A percentile compares a stretch with the other conserved stretches of the same genome.
Conservation (phyloP, 1,284 basidiomycete species). For the Ustilago loliicola region DNA sequence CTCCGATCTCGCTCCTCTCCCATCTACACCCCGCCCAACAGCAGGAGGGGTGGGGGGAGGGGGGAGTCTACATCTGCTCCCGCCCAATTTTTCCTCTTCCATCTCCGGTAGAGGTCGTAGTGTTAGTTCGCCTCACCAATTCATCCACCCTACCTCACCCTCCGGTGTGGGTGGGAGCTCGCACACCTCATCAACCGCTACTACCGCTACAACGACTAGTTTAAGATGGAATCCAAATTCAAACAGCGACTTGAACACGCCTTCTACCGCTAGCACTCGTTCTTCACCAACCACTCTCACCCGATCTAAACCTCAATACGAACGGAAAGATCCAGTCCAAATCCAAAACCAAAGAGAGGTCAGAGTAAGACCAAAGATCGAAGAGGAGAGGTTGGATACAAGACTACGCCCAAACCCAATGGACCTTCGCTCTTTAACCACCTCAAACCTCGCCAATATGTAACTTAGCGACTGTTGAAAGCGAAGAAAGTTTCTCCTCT, state of each 20-base stretch:
- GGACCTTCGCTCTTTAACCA: conserved; percentile 21
- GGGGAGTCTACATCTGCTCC: not conserved
- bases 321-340: too few species aligned
- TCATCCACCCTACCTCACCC: not conserved
- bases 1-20: not conserved
- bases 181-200: not conserved
- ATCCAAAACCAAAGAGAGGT: too few species aligned
- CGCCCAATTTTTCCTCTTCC: not conserved
- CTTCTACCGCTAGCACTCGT: too few species aligned
- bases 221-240: not conserved
- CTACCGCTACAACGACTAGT: not conserved
- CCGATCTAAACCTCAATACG: too few species aligned
- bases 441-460: not conserved
- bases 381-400: too few species aligned
- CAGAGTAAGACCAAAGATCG: too few species aligned
- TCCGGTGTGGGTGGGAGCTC: not conserved
- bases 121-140: conserved; percentile 6
- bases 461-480: not conserved
- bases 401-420: too few species aligned
- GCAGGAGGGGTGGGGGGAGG: not conserved
- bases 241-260: not conserved
- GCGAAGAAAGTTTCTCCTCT: too few species aligned
- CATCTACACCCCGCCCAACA: not conserved
- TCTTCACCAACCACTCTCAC: not conserved
- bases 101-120: not conserved